A percentile compares a stretch with the other conserved stretches of the same genome.
Evolutionary conservation across 208 protist species (phyloP).

Genomic region (Acanthamoeba royreba): DNA sequence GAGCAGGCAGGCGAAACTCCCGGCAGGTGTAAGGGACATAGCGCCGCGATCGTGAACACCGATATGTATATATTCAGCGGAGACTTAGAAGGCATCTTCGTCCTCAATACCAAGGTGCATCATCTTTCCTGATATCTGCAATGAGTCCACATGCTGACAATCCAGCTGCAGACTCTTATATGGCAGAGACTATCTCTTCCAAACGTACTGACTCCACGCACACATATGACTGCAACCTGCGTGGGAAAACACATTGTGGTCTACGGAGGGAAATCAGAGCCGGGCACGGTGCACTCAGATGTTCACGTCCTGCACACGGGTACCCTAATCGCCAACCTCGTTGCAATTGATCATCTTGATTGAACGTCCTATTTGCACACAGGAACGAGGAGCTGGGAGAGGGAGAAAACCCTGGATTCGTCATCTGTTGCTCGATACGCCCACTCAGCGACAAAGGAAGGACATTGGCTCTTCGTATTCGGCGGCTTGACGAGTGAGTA

Average conservation of each 20-base stretch:
- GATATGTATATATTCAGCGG: no score
- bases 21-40: no score
- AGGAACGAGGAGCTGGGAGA: neutral
- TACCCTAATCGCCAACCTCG: no score
- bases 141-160: neutral
- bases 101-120: neutral
- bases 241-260: neutral
- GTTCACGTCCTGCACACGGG: no score
- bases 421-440: neutral
- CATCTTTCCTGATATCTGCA: neutral
- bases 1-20: no score
- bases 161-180: neutral
- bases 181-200: neutral
- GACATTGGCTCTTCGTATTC: neutral
- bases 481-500: neutral
- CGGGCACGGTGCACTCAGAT: no score
- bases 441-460: neutral
- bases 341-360: no score
- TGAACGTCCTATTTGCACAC: neutral
- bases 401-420: no score
- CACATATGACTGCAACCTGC: neutral
- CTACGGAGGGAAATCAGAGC: neutral
- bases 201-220: neutral
- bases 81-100: no score
- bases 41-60: no score